Evolutionary conservation across 164 flowering plant genomes (phyloP).

Genomic region (Stephania yunnanensis): DNA sequence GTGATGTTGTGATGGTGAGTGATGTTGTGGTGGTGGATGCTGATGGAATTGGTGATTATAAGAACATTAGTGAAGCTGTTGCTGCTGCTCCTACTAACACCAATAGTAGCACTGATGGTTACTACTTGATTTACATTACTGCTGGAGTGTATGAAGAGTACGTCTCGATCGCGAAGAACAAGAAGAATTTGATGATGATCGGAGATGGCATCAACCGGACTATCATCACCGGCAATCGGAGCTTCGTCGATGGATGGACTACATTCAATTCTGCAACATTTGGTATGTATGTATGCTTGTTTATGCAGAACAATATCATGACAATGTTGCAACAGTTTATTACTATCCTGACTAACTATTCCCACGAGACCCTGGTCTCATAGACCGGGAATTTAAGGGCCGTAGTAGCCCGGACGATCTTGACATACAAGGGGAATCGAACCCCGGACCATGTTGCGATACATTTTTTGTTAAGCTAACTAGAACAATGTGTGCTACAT

Average conservation of each 20-base stretch:
- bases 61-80: constrained; percentile 21
- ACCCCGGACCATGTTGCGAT: no score
- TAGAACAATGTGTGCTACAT: no score
- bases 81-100: constrained; percentile 35
- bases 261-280: constrained; percentile 35
- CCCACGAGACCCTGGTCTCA: no score
- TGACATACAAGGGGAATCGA: no score
- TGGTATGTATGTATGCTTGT: constrained; percentile 6
- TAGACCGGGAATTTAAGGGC: no score
- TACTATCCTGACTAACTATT: no score
- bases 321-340: no score
- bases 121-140: constrained; percentile 35
- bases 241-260: constrained; percentile 27
- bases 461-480: no score
- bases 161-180: constrained; percentile 32
- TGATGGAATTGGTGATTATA: constrained; percentile 19
- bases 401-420: no score
- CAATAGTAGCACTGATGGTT: constrained; percentile 13
- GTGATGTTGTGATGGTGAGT: constrained; percentile 5
- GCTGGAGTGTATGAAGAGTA: constrained; percentile 51
- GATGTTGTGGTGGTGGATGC: constrained; percentile 18
- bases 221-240: constrained; percentile 25
- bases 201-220: constrained; percentile 40
- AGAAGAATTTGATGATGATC: constrained; percentile 40
- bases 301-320: no score